These are phyloP conservation scores for Picochlorum sp. DNA, from an alignment of 139 green algal genomes.

Conservation along the genomic window DNA sequence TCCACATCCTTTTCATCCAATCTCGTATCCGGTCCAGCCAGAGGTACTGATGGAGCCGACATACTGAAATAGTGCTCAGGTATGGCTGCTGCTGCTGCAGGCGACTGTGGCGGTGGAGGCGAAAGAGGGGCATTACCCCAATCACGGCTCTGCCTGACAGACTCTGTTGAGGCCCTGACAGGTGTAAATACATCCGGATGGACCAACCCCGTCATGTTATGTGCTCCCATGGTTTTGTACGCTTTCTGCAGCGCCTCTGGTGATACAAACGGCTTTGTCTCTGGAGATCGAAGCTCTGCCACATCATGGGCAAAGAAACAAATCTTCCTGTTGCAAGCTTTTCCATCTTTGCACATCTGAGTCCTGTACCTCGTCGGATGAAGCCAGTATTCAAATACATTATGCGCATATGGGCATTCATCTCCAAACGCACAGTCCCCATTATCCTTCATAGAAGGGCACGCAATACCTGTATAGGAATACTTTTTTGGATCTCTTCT, in stretches of 20 bases:
- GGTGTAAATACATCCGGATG: no score
- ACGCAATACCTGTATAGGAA: slow-evolving; percentile 87
- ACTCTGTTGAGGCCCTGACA: no score
- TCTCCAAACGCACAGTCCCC: slow-evolving; percentile 60
- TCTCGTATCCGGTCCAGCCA: no score
- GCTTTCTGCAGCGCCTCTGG: slow-evolving; percentile 36
- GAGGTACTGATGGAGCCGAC: no score
- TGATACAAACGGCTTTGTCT: slow-evolving; percentile 43
- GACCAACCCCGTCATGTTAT: no score
- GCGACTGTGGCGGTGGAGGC: no score
- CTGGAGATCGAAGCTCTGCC: slow-evolving; percentile 65
- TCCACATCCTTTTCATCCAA: no score
- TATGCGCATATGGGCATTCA: slow-evolving; percentile 73
- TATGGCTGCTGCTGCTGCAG: no score
- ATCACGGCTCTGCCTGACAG: no score
- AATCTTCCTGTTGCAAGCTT: slow-evolving; percentile 60
- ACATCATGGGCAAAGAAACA: slow-evolving; percentile 92
- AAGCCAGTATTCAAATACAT: slow-evolving; percentile 91
- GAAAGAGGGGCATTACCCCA: no score
- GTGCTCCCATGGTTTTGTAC: slow-evolving; percentile 8
- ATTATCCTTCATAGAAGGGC: slow-evolving; percentile 84
- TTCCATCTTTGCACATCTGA: slow-evolving; percentile 87
- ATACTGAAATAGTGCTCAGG: no score
- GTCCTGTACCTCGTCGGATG: slow-evolving; percentile 80
- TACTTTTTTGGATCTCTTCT: slow-evolving; percentile 72